phyloP scores from a whole-genome alignment of 805 yeast species.

The Starmerella floricola region DNA sequence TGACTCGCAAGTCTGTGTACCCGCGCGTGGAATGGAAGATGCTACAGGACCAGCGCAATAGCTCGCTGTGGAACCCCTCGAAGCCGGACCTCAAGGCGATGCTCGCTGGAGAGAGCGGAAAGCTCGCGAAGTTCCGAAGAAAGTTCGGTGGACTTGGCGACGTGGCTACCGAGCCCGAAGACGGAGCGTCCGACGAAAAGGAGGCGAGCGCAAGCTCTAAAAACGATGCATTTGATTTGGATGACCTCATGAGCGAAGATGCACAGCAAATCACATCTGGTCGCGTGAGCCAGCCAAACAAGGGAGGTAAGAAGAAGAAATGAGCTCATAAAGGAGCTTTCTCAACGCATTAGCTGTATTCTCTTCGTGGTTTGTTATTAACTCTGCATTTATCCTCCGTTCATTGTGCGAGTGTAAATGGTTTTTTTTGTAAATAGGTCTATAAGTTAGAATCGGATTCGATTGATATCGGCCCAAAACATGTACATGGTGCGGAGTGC shows the following conservation, averaged over 20 bases:
- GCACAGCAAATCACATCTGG: conserved; percentile 24
- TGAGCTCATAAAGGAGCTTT: background rate
- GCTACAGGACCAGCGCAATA: conserved; percentile 80
- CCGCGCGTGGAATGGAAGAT: conserved; percentile 79
- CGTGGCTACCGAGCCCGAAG: conserved; percentile 1
- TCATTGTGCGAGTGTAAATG: background rate
- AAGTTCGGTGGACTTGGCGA: conserved; percentile 25
- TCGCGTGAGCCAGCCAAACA: conserved; percentile 17
- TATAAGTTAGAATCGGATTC: background rate
- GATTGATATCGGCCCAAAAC: background rate
- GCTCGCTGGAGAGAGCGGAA: conserved; percentile 78
- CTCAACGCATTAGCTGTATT: no score
- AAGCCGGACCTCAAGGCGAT: conserved; percentile 61
- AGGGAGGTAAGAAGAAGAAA: conserved; percentile 18
- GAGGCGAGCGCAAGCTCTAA: background rate
- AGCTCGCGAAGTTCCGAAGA: conserved; percentile 36
- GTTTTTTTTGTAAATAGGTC: background rate
- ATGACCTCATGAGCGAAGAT: conserved; percentile 21
- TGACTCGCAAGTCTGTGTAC: conserved; percentile 67
- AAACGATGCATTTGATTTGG: conserved; percentile 18
- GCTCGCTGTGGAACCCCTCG: conserved; percentile 78
- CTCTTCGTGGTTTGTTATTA: no score
- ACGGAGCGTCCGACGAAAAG: background rate
- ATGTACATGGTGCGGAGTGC: no score
- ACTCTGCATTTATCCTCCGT: background rate